Percentiles rank a stretch among this genome's conserved stretches.
Evolutionary conservation across 2,329 filamentous ascomycete species (phyloP).

Genomic region (Teratosphaeria zuluensis): DNA sequence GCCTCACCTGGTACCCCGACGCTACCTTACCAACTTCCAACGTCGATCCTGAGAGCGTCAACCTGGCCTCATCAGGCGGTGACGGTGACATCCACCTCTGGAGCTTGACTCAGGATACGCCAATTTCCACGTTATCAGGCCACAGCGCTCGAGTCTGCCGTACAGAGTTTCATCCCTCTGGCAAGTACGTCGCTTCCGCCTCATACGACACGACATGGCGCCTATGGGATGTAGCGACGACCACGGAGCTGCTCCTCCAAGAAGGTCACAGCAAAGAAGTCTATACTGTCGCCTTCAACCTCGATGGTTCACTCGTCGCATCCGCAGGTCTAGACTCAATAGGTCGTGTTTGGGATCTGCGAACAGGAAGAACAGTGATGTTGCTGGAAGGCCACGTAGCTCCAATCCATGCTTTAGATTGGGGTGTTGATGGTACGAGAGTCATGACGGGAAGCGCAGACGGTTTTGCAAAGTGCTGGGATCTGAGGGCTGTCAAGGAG

Average conservation of each 20-base stretch:
- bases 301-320: slow-evolving; percentile 79
- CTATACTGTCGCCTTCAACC: slow-evolving; percentile 81
- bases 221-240: slow-evolving; percentile 85
- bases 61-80: slow-evolving; percentile 81
- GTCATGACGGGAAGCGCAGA: slow-evolving; percentile 87
- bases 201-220: slow-evolving; percentile 96
- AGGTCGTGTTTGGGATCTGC: slow-evolving; percentile 87
- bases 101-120: slow-evolving; percentile 79
- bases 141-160: slow-evolving; percentile 82
- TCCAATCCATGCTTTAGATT: slow-evolving; percentile 87
- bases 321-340: slow-evolving; percentile 93
- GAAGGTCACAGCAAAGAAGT: slow-evolving; percentile 94
- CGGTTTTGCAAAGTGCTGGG: slow-evolving; percentile 97
- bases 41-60: slow-evolving; percentile 60
- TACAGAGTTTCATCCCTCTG: slow-evolving; percentile 89
- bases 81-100: slow-evolving; percentile 84
- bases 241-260: slow-evolving; percentile 73
- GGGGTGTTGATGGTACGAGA: slow-evolving; percentile 84
- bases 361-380: slow-evolving; percentile 90
- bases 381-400: slow-evolving; percentile 88
- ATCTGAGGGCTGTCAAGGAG: slow-evolving; percentile 77
- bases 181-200: slow-evolving; percentile 79
- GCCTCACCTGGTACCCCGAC: slow-evolving; percentile 80
- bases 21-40: slow-evolving; percentile 63
- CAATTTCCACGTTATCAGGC: slow-evolving; percentile 69